Evolutionary conservation across 495 filamentous ascomycete species (phyloP).

Genomic region (Aspergillus bertholletiae): DNA sequence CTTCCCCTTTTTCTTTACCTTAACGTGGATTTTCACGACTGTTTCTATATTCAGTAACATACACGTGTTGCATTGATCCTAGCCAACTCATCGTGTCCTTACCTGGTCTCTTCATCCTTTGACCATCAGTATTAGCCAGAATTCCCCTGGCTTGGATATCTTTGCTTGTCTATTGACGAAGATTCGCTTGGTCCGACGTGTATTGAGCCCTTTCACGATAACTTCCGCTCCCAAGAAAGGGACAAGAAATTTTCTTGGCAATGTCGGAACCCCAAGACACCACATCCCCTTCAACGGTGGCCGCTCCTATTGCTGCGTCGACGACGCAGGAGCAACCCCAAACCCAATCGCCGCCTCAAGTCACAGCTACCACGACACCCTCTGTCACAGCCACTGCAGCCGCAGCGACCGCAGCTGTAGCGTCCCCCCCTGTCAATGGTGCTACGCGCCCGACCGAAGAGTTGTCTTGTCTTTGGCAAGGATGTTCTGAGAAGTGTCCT

Average conservation of each 20-base stretch:
- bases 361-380: constrained; percentile 19
- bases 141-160: not conserved
- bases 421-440: constrained; percentile 35
- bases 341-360: constrained; percentile 16
- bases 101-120: not conserved
- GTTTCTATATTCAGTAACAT: not conserved
- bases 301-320: constrained; percentile 27
- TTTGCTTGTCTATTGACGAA: not conserved
- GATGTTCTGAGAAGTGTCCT: constrained; percentile 76
- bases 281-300: constrained; percentile 15
- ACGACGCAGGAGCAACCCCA: constrained; percentile 23
- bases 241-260: constrained; percentile 30
- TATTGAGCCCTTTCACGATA: constrained; percentile 6
- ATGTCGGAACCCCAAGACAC: constrained; percentile 29
- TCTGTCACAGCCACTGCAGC: constrained; percentile 36
- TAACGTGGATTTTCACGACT: not conserved
- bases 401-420: constrained; percentile 44
- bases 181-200: not conserved
- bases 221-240: constrained; percentile 24
- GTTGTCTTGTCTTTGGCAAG: constrained; percentile 80
- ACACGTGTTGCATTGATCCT: constrained; percentile 7
- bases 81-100: constrained; percentile 8
- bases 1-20: not conserved
- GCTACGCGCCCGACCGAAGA: constrained; percentile 45
- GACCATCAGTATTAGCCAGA: not conserved